Percentiles rank a stretch among this genome's conserved stretches.
phyloP scores from a whole-genome alignment of 306 rosid species.

The Sindora glabra region DNA sequence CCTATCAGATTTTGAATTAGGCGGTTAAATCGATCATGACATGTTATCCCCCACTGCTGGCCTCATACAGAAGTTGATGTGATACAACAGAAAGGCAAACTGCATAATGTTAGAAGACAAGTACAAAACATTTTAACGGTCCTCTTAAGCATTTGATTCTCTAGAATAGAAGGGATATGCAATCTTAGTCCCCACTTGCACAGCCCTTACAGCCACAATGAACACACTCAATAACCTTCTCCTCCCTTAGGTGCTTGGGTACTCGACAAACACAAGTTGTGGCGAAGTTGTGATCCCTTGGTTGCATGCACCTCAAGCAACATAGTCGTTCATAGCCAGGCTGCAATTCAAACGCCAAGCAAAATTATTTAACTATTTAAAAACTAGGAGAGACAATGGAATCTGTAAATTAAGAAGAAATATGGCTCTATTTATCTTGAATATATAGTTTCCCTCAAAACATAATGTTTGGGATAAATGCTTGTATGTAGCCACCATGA shows the following conservation, averaged over 20 bases:
- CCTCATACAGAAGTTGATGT: no score
- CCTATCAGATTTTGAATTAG: no score
- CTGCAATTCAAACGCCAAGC: conserved; percentile 31
- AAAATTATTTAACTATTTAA: background rate
- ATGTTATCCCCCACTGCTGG: no score
- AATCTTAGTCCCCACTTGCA: conserved; percentile 75
- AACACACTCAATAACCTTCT: conserved; percentile 80
- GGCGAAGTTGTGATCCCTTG: conserved; percentile 85
- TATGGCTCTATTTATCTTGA: background rate
- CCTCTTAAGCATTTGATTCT: background rate
- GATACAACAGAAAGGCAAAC: no score
- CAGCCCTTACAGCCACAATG: conserved; percentile 89
- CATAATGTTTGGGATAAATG: no score
- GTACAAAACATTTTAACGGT: no score
- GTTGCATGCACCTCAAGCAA: conserved; percentile 87
- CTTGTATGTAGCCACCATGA: background rate
- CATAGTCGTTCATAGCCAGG: conserved; percentile 89
- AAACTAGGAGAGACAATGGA: background rate
- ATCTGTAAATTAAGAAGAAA: background rate
- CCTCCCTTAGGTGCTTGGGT: conserved; percentile 83
- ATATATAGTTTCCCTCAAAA: background rate
- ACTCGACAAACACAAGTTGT: conserved; percentile 90
- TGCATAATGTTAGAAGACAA: no score
- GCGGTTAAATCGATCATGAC: no score
- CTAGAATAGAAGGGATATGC: background rate